Percentiles rank a stretch among this genome's conserved stretches.
Evolutionary conservation across 371 early-diverging fungal genomes (phyloP).

Genomic region (Zopfochytrium polystomum): DNA sequence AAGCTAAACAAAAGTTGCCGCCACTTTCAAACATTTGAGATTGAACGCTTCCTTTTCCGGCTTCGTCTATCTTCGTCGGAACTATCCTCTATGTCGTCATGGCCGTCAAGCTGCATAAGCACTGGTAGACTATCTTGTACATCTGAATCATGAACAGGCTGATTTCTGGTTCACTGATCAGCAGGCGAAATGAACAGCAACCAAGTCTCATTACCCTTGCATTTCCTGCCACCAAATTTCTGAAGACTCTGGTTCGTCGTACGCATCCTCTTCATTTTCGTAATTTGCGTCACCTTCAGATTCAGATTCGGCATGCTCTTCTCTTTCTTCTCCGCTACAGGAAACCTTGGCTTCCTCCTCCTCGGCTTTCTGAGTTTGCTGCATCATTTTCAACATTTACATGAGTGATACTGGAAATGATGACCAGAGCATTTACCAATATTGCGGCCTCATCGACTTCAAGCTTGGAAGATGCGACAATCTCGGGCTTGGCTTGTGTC

Average conservation of each 20-base stretch:
- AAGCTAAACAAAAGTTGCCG: no score
- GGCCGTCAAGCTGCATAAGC: no score
- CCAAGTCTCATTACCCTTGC: slow-evolving; percentile 9
- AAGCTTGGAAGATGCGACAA: neutral
- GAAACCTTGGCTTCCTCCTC: neutral
- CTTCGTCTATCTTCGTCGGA: no score
- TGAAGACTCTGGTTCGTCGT: no score
- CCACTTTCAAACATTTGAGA: no score
- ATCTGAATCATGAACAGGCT: no score
- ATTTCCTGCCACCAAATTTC: neutral
- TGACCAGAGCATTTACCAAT: slow-evolving; percentile 2
- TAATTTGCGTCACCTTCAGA: slow-evolving; percentile 7
- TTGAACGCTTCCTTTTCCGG: no score
- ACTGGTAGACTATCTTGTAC: no score
- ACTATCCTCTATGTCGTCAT: no score
- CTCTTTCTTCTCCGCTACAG: neutral
- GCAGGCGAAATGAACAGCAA: no score
- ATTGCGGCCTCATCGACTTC: slow-evolving; percentile 5
- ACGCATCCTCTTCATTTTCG: neutral
- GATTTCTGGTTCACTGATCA: no score
- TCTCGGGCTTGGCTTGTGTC: neutral
- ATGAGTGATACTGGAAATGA: neutral
- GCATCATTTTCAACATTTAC: neutral
- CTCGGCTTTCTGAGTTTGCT: neutral
- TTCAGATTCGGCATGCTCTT: slow-evolving; percentile 8